phyloP scores from a whole-genome alignment of 2,329 filamentous ascomycete species.

The Thelonectria discophora region DNA sequence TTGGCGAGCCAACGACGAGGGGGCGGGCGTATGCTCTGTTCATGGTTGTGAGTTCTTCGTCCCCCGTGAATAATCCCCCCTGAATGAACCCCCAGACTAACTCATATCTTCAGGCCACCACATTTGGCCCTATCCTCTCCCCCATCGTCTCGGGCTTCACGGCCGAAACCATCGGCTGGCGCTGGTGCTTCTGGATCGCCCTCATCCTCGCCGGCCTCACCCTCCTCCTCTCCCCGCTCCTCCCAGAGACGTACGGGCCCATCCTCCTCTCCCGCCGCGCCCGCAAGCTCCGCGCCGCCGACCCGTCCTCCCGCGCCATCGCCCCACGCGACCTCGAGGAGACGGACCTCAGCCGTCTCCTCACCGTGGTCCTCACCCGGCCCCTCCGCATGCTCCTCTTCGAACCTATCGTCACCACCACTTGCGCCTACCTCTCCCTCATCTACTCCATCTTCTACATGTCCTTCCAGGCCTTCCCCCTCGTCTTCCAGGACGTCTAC shows the following conservation, averaged over 20 bases:
- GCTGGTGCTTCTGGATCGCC: constrained; percentile 76
- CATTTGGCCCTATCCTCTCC: constrained; percentile 71
- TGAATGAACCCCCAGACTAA: neutral
- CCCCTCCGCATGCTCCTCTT: constrained; percentile 76
- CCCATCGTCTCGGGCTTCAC: constrained; percentile 73
- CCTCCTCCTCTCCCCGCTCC: constrained; percentile 66
- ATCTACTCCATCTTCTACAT: constrained; percentile 75
- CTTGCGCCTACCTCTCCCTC: constrained; percentile 75
- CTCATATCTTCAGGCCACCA: constrained; percentile 59
- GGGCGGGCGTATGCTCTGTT: constrained; percentile 70
- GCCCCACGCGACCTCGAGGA: constrained; percentile 72
- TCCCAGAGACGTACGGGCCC: constrained; percentile 72
- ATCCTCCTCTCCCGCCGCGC: constrained; percentile 67
- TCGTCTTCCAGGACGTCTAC: constrained; percentile 73
- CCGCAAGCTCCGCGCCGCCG: constrained; percentile 62
- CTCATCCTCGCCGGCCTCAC: constrained; percentile 73
- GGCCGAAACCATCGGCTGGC: constrained; percentile 67
- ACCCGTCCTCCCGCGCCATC: constrained; percentile 60
- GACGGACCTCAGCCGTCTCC: constrained; percentile 63
- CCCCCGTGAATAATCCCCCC: neutral
- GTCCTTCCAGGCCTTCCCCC: constrained; percentile 78
- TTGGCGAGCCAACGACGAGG: constrained; percentile 58
- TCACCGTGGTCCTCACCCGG: constrained; percentile 75
- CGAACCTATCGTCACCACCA: constrained; percentile 77
- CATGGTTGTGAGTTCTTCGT: constrained; percentile 61